Evolutionary conservation across 208 protist genomes (phyloP), one percentile per base, ranked within the genome.

Genomic region (Leishmania tarentolae): DNA sequence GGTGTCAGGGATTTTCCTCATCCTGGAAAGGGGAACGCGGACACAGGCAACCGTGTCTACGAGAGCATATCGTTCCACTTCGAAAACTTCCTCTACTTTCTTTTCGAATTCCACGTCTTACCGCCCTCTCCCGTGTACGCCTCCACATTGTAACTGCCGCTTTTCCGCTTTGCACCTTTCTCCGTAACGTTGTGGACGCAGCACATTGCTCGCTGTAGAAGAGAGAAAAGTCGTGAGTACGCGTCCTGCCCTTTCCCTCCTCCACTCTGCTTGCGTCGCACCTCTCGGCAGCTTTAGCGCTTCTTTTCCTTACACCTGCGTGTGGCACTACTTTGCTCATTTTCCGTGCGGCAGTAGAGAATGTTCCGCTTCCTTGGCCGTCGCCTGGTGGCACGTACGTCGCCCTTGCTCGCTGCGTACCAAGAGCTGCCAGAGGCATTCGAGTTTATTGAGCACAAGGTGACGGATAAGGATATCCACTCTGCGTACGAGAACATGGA

Each of bases 381-480:
- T 52, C 88, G 90, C 75, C 40, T 94, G 79, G 77, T 96, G 59
- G 86, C 88, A 42, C 86, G 92, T 70, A 93, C 92, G 40, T n/a
- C 91, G 70, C 81, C 86, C 37, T 83, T 96, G 50, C 84, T 95
- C 65, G 87, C 86, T 73, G 44, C 19, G 21, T 52, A 77, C 31
- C 85, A 89, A 71, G 86, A 91, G 31, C 9, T 97, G 6, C 93
- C 93, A 0, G 93, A 98, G 79, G 95, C 89, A 61, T 98, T 98
- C 73, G 86, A 95, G 70, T 98, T 96, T 75, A 86, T 95, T 24
- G 91, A 95, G 77, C 75, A 94, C 85, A 97, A 96, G 81, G 92
- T 95, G 11, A 86, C 90, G 44, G 93, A 98, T 86, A 97, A 96
- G 90, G 91, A 95, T 68, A 94, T 97, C 71, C 88, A 95, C 79